Evolutionary conservation across 495 filamentous ascomycete species (phyloP).

Genomic region (Chaetomium cochliodes): DNA sequence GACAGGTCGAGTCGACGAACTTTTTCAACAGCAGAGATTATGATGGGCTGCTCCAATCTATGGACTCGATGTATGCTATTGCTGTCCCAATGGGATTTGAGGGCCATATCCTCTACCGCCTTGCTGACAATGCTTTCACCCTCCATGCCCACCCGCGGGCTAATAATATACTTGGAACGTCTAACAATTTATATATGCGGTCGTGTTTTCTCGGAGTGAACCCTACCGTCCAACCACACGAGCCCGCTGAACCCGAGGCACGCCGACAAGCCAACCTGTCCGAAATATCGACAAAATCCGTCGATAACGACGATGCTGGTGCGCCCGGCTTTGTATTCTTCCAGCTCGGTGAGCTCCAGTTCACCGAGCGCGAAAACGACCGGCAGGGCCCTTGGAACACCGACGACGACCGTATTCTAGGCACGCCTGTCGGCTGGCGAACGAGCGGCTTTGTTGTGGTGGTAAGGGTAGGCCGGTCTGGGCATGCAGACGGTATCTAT

Average conservation of each 20-base stretch:
- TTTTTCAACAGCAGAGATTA: background rate
- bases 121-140: too few species aligned
- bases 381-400: background rate
- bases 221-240: background rate
- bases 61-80: background rate
- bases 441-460: background rate
- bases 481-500: background rate
- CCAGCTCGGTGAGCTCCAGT: background rate
- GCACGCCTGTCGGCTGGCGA: background rate
- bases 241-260: too few species aligned
- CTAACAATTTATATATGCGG: background rate
- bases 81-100: background rate
- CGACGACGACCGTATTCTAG: background rate
- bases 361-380: background rate
- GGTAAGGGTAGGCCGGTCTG: background rate
- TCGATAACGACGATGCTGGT: background rate
- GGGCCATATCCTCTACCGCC: background rate
- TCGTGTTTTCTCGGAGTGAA: background rate
- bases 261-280: conserved; percentile 1
- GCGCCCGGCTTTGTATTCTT: background rate
- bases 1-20: background rate
- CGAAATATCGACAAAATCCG: background rate
- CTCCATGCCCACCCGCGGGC: background rate
- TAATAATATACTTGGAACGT: background rate
- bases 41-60: background rate